Evolutionary conservation across 2,329 filamentous ascomycete species (phyloP), one percentile per base, ranked within the genome.

Genomic region (Trichoderma sp.): DNA sequence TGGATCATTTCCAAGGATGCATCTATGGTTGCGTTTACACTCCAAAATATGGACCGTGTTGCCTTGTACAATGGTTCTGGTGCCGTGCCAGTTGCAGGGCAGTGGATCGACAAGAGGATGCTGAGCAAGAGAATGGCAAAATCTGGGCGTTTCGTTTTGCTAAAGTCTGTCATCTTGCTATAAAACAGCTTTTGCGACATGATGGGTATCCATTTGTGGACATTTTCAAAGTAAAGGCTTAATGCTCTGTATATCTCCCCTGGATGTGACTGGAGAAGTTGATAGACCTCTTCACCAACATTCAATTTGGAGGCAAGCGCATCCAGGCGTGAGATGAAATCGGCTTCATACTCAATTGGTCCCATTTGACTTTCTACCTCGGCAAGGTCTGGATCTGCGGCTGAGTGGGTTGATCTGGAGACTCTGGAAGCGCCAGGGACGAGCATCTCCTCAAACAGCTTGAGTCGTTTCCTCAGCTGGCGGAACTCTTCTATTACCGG

Each of bases 141-240:
- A 21, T 71, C 73, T 4, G 73, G 56, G 11, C 66, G 27, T n/a
- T 64, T 71, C 2, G 73, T 75, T 21, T 33, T 75, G 73, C 73
- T 75, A 8, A 71, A 75, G 4, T 72, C 56, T 2, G 66, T 75
- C 56, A 75, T 56, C 24, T 59, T 75, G 8, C 38, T 50, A 8
- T 75, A 71, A 14, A 75, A 75, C 2, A 75, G 38, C 27, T 75
- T 75, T 27, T 71, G 66, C 3, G 73, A 71, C 67, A 75, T 63
- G 66, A 75, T 75, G 35, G 73, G 73, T 12, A 75, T 64, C 73
- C 73, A 75, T 64, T n/a, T 71, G 38, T 75, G 73, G 56, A 75
- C 33, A 16, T 71, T 75, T 6, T 75, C 11, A 41, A 75, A 75
- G 38, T 75, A 75, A 14, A 71, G 56, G 16, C 71, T 67, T 12